Percentiles rank a stretch among this genome's conserved stretches.
Evolutionary conservation across 2,329 filamentous ascomycete genomes (phyloP).

Genomic region (Aspergillus fumigatus): DNA sequence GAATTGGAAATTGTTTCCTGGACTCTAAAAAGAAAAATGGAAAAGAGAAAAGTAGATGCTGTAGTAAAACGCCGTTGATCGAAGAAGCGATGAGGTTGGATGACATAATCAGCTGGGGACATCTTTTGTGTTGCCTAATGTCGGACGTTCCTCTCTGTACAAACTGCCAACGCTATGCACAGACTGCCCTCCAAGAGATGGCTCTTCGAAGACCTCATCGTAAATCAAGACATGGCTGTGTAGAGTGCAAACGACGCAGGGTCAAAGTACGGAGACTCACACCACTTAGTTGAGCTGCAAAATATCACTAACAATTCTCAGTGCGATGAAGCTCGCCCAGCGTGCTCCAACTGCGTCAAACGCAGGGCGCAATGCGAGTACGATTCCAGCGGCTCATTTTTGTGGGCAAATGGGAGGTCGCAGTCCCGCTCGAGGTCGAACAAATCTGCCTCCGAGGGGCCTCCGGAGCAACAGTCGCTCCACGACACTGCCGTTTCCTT

Average conservation of each 20-base stretch:
- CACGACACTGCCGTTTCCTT: conserved; percentile 17
- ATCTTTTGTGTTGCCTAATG: neutral
- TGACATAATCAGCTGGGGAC: neutral
- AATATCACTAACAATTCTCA: conserved; percentile 8
- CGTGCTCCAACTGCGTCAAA: conserved; percentile 30
- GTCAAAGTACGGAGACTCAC: conserved; percentile 26
- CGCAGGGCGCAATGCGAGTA: conserved; percentile 31
- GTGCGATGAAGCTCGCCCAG: conserved; percentile 31
- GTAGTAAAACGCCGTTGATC: too few species aligned
- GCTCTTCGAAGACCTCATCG: conserved; percentile 32
- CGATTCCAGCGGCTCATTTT: conserved; percentile 25
- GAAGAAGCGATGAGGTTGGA: neutral
- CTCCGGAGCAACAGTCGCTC: conserved; percentile 11
- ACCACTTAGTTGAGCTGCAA: neutral
- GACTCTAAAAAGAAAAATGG: neutral
- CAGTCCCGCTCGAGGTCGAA: conserved; percentile 12
- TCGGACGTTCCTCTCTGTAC: neutral
- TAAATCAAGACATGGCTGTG: conserved; percentile 33
- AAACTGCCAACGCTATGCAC: neutral
- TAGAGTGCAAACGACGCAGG: conserved; percentile 31
- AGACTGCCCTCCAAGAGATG: conserved; percentile 14
- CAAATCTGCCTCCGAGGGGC: conserved; percentile 16
- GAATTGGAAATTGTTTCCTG: neutral
- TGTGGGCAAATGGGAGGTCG: conserved; percentile 30
- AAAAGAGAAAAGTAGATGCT: neutral